Conservation (phyloP, 164 flowering plant genomes). For the Nymphaea thermarum region DNA sequence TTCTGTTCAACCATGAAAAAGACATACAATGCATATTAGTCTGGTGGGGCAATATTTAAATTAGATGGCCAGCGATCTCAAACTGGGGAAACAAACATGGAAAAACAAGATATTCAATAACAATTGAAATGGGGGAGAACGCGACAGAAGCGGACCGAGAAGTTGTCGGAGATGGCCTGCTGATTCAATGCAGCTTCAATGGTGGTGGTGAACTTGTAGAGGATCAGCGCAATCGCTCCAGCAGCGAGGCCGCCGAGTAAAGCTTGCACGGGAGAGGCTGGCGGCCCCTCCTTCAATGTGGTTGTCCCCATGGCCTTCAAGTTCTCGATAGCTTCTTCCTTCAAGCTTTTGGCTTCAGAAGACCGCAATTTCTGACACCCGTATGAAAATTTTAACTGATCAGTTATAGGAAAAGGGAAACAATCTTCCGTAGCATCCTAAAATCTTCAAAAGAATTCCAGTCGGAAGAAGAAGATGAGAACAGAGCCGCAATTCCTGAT, state of each 20-base stretch:
- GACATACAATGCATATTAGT: no score
- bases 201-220: constrained; percentile 79
- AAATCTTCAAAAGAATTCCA: not conserved
- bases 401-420: not conserved
- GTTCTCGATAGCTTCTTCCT: constrained; percentile 79
- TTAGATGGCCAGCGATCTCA: no score
- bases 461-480: not conserved
- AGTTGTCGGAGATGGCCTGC: constrained; percentile 67
- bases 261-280: constrained; percentile 72
- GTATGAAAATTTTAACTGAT: no score
- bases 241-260: constrained; percentile 73
- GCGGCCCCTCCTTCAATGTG: constrained; percentile 29
- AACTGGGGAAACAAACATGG: not conserved
- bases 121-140: not conserved
- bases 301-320: constrained; percentile 55
- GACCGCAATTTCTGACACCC: constrained; percentile 61
- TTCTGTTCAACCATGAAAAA: no score
- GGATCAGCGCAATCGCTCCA: constrained; percentile 65
- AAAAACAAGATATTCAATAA: not conserved
- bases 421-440: not conserved
- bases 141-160: constrained; percentile 35
- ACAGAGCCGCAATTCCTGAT: not conserved
- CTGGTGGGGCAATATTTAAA: no score
- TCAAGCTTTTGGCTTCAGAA: constrained; percentile 38
- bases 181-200: constrained; percentile 70